Evolutionary conservation across 164 flowering plant species (phyloP), one percentile per base, ranked within the genome.

Genomic region (Protea cynaroides): DNA sequence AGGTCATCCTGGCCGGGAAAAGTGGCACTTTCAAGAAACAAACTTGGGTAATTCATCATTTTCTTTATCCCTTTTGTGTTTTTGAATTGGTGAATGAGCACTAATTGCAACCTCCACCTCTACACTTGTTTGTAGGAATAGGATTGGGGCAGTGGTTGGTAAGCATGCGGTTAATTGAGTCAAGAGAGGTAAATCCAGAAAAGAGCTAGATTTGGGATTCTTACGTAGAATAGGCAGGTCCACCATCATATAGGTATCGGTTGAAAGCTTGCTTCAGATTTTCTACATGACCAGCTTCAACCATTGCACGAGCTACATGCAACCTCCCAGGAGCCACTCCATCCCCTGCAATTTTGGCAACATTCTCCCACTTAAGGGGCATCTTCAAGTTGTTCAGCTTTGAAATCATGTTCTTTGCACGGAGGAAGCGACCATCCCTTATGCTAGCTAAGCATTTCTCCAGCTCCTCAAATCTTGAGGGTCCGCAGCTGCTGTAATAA

Each of bases 201-300:
- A 19, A 53, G 19, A 53, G 2, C 6, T 3, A 56, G 58, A 18
- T 10, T 15, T n/a, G 8, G 34, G n/a, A 58, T 8, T 19, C 64
- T 80, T 87, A 93, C 98, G 76, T 90, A 53, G 92, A 79, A 75
- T 94, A 94, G 47, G 98, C 98, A 44, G 98, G 98, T 63, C 98
- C 98, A 38, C 88, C 89, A 75, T 94, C 98, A 75, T 86, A 78
- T 61, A 94, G 86, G 75, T 91, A 94, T 60, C 87, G 81, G 21
- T 78, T 51, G 68, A 91, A 94, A 70, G 96, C 98, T 71, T 94
- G 93, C 69, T 81, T 94, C 62, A 94, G 79, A 77, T 94, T 86
- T 73, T 89, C 95, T 11, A 91, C 95, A 67, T 86, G 78, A 46
- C 97, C 98, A 58, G 91, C 96, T 80, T 91, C 98, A 54, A 94